Evolutionary conservation across 176 grass and related monocot genomes (phyloP).

Genomic region (Bonia amplexicaulis): DNA sequence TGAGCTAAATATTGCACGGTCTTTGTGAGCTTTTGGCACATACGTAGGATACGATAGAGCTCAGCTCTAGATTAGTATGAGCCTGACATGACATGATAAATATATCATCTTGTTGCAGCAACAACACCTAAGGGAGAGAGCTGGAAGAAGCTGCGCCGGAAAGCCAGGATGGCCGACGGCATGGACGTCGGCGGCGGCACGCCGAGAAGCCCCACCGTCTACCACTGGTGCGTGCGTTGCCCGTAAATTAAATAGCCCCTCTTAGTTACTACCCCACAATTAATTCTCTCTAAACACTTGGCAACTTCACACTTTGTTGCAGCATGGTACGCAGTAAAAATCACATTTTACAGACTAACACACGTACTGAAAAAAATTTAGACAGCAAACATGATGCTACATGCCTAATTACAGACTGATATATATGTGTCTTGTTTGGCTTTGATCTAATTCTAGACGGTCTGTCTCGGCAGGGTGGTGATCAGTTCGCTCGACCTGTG

Average conservation of each 20-base stretch:
- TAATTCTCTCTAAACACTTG: neutral
- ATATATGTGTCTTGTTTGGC: neutral
- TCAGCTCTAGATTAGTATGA: neutral
- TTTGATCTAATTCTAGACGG: neutral
- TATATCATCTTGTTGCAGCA: slow-evolving; percentile 29
- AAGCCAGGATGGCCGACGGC: slow-evolving; percentile 38
- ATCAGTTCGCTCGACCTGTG: slow-evolving; percentile 69
- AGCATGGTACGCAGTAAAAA: no score
- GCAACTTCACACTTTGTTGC: neutral
- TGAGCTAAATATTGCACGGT: neutral
- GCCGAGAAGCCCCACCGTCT: slow-evolving; percentile 80
- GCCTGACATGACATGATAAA: neutral
- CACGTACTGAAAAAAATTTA: neutral
- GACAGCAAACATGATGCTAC: neutral
- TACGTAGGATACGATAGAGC: neutral
- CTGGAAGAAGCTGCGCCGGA: slow-evolving; percentile 61
- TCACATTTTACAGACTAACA: no score
- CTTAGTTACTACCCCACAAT: no score
- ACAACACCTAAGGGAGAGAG: slow-evolving; percentile 50
- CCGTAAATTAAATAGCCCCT: neutral
- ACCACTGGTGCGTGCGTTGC: slow-evolving; percentile 70
- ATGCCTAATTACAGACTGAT: no score
- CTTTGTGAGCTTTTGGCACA: neutral
- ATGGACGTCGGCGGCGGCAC: slow-evolving; percentile 22
- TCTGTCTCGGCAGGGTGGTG: slow-evolving; percentile 51